Percentiles rank a stretch among this genome's conserved stretches.
Conservation (phyloP, 306 rosid genomes). For the Dalbergia cultrata region DNA sequence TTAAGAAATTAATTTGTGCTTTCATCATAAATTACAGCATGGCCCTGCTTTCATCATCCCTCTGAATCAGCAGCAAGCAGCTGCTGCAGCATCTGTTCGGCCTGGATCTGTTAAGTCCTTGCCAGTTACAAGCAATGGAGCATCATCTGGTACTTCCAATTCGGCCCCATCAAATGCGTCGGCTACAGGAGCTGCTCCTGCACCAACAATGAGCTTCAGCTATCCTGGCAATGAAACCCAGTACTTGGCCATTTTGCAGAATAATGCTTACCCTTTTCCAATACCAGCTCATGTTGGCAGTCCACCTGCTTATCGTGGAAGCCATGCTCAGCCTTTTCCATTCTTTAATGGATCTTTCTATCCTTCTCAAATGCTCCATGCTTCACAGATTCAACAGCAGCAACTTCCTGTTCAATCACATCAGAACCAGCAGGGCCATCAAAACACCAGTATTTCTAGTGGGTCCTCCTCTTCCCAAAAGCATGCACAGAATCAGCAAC, state of each 20-base stretch:
- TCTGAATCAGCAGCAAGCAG: conserved; percentile 90
- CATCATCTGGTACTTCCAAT: conserved; percentile 56
- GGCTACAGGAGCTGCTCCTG: conserved; percentile 49
- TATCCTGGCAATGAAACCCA: conserved; percentile 87
- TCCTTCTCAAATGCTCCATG: conserved; percentile 85
- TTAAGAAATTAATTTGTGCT: not conserved
- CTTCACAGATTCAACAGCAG: conserved; percentile 83
- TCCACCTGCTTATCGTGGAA: conserved; percentile 84
- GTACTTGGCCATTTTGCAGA: conserved; percentile 90
- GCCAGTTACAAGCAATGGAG: conserved; percentile 60
- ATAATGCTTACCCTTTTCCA: conserved; percentile 86
- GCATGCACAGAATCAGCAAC: conserved; percentile 87
- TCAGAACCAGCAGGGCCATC: conserved; percentile 79
- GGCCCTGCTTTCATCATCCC: conserved; percentile 94
- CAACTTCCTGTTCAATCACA: conserved; percentile 72
- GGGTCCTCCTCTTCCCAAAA: conserved; percentile 89
- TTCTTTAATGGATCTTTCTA: conserved; percentile 89
- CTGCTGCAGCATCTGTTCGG: conserved; percentile 73
- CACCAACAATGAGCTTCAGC: conserved; percentile 89
- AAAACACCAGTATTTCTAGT: conserved; percentile 69
- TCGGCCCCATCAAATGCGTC: conserved; percentile 50
- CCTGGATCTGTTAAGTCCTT: conserved; percentile 83
- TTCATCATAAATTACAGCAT: conserved; percentile 62
- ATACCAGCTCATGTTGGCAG: conserved; percentile 91
- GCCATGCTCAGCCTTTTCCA: conserved; percentile 81